A percentile compares a stretch with the other conserved stretches of the same genome.
These are phyloP conservation scores for Huntiella bhutanensis DNA, from an alignment of 2,329 filamentous ascomycete genomes.

Conservation along the genomic window DNA sequence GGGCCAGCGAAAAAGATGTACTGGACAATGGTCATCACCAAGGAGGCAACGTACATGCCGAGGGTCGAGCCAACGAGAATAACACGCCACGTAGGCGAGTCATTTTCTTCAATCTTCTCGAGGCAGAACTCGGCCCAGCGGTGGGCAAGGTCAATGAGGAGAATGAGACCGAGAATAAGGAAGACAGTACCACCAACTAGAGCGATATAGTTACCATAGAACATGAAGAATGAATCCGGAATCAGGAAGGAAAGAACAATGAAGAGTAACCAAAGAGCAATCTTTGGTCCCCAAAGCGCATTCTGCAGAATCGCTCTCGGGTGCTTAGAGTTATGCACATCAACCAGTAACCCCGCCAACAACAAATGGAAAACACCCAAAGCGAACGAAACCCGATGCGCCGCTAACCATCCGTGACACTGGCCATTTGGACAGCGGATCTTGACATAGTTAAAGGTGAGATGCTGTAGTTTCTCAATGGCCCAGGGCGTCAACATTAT, in stretches of 20 bases:
- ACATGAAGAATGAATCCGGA: conserved; percentile 81
- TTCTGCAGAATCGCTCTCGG: conserved; percentile 81
- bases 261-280: conserved; percentile 71
- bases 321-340: conserved; percentile 72
- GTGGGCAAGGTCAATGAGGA: conserved; percentile 87
- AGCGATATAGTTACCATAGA: conserved; percentile 90
- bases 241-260: conserved; percentile 90
- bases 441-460: conserved; percentile 89
- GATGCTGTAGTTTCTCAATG: conserved; percentile 79
- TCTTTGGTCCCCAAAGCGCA: conserved; percentile 96
- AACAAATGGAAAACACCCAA: conserved; percentile 86
- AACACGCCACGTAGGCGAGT: conserved; percentile 68
- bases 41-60: conserved; percentile 76
- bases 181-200: conserved; percentile 82
- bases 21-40: conserved; percentile 91
- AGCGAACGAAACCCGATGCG: conserved; percentile 95
- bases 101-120: conserved; percentile 74
- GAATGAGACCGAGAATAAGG: conserved; percentile 74
- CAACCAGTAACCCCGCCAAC: conserved; percentile 66
- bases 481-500: conserved; percentile 99
- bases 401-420: conserved; percentile 89
- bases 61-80: conserved; percentile 82
- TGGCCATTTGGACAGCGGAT: conserved; percentile 80
- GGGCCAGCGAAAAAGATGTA: conserved; percentile 82
- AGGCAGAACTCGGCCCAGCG: conserved; percentile 95